Evolutionary conservation across 345 rosid species (phyloP).

Genomic region (Turnera subulata): DNA sequence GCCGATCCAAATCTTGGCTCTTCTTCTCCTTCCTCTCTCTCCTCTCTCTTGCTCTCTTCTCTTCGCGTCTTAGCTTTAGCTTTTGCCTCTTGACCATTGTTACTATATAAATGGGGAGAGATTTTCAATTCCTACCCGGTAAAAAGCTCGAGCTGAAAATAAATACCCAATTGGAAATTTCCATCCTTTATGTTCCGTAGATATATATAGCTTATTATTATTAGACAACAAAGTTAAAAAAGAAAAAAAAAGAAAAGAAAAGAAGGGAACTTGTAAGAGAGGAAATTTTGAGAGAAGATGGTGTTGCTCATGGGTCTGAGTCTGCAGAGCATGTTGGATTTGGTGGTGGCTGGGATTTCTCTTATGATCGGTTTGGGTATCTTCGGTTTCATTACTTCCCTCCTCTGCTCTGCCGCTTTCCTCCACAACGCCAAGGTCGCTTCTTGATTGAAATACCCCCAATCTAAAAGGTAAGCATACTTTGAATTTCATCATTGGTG

Average conservation of each 20-base stretch:
- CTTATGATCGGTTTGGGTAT: slow-evolving; percentile 64
- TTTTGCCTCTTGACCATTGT: too few relatives aligned
- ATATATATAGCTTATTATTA: too few relatives aligned
- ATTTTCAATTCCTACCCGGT: too few relatives aligned
- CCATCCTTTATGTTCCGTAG: too few relatives aligned
- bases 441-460: slow-evolving; percentile 13
- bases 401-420: slow-evolving; percentile 85
- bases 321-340: slow-evolving; percentile 56
- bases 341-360: slow-evolving; percentile 72
- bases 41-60: too few relatives aligned
- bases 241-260: not conserved
- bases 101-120: too few relatives aligned
- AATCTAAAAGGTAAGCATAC: too few relatives aligned
- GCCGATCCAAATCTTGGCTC: too few relatives aligned
- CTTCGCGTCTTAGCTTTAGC: too few relatives aligned
- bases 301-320: slow-evolving; percentile 43
- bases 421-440: slow-evolving; percentile 53
- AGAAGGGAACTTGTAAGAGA: not conserved
- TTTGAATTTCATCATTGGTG: too few relatives aligned
- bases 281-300: slow-evolving; percentile 16
- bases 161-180: not conserved
- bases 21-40: too few relatives aligned
- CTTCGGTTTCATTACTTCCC: slow-evolving; percentile 58
- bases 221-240: not conserved
- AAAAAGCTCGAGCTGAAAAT: not conserved